Evolutionary conservation across 176 grass and related monocot species (phyloP).

Genomic region (Cocos nucifera): DNA sequence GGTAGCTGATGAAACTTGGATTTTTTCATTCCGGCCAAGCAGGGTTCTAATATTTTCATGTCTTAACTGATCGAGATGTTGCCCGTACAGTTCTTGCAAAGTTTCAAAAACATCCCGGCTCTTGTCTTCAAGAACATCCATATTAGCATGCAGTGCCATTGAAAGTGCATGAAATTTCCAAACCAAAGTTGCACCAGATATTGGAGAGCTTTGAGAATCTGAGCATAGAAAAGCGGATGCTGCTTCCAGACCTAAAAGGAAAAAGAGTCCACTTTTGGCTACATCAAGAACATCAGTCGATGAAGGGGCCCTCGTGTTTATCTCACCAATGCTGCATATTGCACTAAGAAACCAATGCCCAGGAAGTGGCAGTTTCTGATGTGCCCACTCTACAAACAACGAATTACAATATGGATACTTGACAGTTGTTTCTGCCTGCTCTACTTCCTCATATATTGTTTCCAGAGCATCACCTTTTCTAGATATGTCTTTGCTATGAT

Average conservation of each 20-base stretch:
- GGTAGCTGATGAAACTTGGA: neutral
- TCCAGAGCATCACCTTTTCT: constrained; percentile 43
- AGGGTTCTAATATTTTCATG: constrained; percentile 11
- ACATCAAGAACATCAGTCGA: constrained; percentile 34
- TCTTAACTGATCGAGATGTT: constrained; percentile 28
- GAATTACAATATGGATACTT: constrained; percentile 27
- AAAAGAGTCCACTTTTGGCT: constrained; percentile 64
- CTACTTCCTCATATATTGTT: constrained; percentile 74
- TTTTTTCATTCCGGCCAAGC: constrained; percentile 17
- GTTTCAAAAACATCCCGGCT: constrained; percentile 61
- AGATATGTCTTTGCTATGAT: constrained; percentile 4
- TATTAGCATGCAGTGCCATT: constrained; percentile 40
- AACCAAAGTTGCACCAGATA: constrained; percentile 48
- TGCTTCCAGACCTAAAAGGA: constrained; percentile 72
- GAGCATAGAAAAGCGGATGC: constrained; percentile 38
- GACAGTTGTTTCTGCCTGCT: constrained; percentile 27
- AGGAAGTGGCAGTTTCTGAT: constrained; percentile 80
- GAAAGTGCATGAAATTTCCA: constrained; percentile 95
- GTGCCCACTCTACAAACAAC: constrained; percentile 57
- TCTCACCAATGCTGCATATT: constrained; percentile 47
- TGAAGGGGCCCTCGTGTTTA: constrained; percentile 24
- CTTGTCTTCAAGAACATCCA: constrained; percentile 62
- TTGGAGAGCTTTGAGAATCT: constrained; percentile 9
- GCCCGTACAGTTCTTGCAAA: constrained; percentile 83
- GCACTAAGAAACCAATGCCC: constrained; percentile 85